These are phyloP conservation scores for Lablab purpureus DNA, from an alignment of 306 rosid species.

Conservation along the genomic window DNA sequence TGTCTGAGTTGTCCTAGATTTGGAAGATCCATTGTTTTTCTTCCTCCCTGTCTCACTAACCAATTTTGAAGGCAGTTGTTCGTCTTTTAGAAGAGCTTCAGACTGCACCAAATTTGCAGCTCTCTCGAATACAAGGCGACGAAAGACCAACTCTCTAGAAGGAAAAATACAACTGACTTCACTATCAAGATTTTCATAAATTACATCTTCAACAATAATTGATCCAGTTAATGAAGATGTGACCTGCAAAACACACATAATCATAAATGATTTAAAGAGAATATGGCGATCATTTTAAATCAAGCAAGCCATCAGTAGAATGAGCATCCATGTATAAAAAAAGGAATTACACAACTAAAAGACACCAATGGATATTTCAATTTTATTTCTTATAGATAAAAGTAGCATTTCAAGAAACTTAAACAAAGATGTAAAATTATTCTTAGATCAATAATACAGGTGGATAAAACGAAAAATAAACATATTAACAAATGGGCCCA, in stretches of 20 bases:
- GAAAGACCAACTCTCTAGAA: slow-evolving; percentile 74
- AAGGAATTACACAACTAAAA: slow-evolving; percentile 23
- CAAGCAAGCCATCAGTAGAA: slow-evolving; percentile 6
- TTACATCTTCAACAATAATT: slow-evolving; percentile 86
- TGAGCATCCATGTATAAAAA: slow-evolving; percentile 25
- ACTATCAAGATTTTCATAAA: slow-evolving; percentile 71
- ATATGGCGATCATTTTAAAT: slow-evolving; percentile 36
- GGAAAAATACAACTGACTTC: slow-evolving; percentile 68
- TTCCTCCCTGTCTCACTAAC: slow-evolving; percentile 59
- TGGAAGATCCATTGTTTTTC: slow-evolving; percentile 67
- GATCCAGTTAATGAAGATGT: slow-evolving; percentile 85
- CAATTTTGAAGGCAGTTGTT: slow-evolving; percentile 48
- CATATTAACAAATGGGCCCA: not conserved
- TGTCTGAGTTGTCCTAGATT: slow-evolving; percentile 68
- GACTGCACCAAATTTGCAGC: slow-evolving; percentile 92
- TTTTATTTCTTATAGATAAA: not conserved
- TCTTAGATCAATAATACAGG: not conserved
- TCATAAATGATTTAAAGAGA: slow-evolving; percentile 37
- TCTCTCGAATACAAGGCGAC: slow-evolving; percentile 92
- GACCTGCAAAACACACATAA: slow-evolving; percentile 63
- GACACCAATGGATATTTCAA: not conserved
- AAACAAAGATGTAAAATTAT: not conserved
- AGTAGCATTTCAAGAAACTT: not conserved
- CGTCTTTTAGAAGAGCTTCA: slow-evolving; percentile 76
- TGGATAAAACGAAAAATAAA: slow-evolving; percentile 2